phyloP scores from a whole-genome alignment of 2,329 filamentous ascomycete genomes.

The Claviceps sp. region DNA sequence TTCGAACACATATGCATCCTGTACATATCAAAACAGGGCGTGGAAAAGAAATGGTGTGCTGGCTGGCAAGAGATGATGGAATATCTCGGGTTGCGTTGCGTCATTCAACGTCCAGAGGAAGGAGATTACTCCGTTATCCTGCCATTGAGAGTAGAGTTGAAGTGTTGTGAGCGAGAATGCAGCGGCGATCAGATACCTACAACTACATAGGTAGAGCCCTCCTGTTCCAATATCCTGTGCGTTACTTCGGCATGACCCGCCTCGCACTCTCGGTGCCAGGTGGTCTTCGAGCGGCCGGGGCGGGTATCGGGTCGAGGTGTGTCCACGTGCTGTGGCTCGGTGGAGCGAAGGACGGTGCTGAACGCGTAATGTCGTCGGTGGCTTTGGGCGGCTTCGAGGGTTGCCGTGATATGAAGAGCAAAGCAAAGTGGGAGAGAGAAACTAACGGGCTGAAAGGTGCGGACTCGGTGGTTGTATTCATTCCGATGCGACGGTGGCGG shows the following conservation, averaged over 20 bases:
- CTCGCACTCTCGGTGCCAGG: not conserved
- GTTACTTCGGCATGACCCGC: not conserved
- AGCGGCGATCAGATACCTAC: no score
- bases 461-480: conserved; percentile 5
- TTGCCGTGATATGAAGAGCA: not conserved
- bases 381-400: conserved; percentile 2
- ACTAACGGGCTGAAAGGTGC: conserved; percentile 1
- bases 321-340: not conserved
- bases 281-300: conserved; percentile 5
- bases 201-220: no score
- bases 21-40: not conserved
- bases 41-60: not conserved
- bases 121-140: no score
- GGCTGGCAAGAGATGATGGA: no score
- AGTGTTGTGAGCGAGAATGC: no score
- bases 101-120: no score
- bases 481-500: conserved; percentile 11
- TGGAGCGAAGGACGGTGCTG: conserved; percentile 2
- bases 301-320: conserved; percentile 8
- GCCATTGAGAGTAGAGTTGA: no score
- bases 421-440: not conserved
- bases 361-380: conserved; percentile 6
- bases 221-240: no score
- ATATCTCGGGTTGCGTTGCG: no score
- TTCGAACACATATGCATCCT: conserved; percentile 1